phyloP scores from a whole-genome alignment of 345 rosid species.

The Psidium guajava region DNA sequence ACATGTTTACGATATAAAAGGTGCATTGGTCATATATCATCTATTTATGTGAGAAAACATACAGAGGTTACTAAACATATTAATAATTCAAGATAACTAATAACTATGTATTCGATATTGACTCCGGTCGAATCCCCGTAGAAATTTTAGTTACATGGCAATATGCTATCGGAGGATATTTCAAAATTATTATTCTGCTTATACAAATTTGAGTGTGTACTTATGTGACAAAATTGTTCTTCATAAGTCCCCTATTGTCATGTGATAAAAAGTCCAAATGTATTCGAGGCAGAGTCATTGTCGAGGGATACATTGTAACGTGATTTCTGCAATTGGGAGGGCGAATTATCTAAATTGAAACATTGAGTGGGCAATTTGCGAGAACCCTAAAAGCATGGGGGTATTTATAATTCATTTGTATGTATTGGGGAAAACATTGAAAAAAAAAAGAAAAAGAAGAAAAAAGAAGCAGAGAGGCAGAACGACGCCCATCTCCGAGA shows the following conservation, averaged over 20 bases:
- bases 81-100: not conserved
- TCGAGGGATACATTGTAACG: not conserved
- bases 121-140: not conserved
- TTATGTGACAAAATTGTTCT: not conserved
- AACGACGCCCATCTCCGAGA: not conserved
- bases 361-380: not conserved
- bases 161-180: too few species aligned
- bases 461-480: not conserved
- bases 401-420: not conserved
- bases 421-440: not conserved
- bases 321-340: not conserved
- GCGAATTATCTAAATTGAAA: not conserved
- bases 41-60: not conserved
- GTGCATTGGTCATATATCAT: not conserved
- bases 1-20: not conserved
- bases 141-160: not conserved
- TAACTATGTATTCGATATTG: not conserved
- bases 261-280: not conserved
- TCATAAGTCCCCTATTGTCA: not conserved
- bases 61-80: not conserved
- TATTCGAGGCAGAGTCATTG: not conserved
- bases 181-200: not conserved
- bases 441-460: not conserved
- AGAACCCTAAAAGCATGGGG: not conserved
- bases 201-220: not conserved